Evolutionary conservation across 1,284 basidiomycete genomes (phyloP), one percentile per base, ranked within the genome.

Genomic region (Inonotus obliquus): DNA sequence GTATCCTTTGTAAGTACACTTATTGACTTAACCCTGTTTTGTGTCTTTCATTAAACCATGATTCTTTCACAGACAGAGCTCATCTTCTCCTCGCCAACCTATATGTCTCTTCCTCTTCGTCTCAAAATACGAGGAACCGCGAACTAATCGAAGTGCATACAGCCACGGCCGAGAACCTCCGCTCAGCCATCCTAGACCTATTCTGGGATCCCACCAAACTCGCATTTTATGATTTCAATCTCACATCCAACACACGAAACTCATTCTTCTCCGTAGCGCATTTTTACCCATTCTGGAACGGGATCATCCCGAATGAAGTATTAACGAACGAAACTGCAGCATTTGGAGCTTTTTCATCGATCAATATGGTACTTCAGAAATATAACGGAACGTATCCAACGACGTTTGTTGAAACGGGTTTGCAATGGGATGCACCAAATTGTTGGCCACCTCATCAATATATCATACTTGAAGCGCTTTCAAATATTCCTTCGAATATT

Each of bases 171-270:
- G 71, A 77, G 0, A 74, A 75, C 4, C 77, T 93, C 49, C 82
- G 82, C 60, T 78, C 73, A 1, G 93, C 87, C 0, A 84, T 97
- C 62, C 76, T 96, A 47, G 95, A 97, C 70, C 81, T 98, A 13
- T 80, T 86, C 73, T 97, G 94, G 94, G 91, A 96, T 70, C 66
- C 84, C 0, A 74, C 75, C 2, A 92, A 91, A 77, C 78, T 93
- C 29, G 92, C 87, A 3, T 96, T 95, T 76, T 96, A 96, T 72
- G 92, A 94, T 73, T 95, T 87, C 74, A 92, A 92, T 73, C 73
- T 86, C 51, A 86, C 83, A 2, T 80, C 84, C 2, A 85, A 86
- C 63, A 70, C 80, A 9, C 84, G 87, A 60, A 87, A 84, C 63
- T 71, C 70, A 23, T 71, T 92, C 53, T 94, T 87, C 75, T 84